phyloP scores from a whole-genome alignment of 768 basidiomycete genomes.

The Tulasnella sp. region DNA sequence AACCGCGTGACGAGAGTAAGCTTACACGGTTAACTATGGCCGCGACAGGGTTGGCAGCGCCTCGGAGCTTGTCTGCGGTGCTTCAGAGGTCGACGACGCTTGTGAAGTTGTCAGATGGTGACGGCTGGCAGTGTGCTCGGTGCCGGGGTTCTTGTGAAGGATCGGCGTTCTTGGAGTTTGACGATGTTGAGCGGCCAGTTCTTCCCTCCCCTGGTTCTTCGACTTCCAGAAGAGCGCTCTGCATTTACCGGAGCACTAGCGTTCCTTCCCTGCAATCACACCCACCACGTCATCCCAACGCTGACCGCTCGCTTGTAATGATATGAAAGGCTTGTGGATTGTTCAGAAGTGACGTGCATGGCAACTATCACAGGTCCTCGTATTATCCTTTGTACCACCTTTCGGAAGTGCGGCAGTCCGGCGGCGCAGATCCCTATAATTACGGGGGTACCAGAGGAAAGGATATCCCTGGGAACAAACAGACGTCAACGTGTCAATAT shows the following conservation, averaged over 20 bases:
- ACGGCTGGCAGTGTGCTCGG: background rate
- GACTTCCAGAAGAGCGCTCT: background rate
- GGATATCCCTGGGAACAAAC: background rate
- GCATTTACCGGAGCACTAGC: background rate
- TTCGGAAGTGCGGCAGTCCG: background rate
- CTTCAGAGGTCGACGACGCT: background rate
- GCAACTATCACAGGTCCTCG: background rate
- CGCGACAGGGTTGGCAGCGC: background rate
- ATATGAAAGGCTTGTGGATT: background rate
- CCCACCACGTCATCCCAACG: background rate
- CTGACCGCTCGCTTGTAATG: background rate
- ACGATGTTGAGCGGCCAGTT: background rate
- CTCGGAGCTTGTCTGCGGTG: background rate
- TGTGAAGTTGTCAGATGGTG: background rate
- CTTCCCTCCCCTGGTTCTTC: background rate
- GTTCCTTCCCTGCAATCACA: background rate
- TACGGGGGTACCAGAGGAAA: background rate
- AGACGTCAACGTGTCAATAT: background rate
- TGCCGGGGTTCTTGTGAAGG: constrained; percentile 9
- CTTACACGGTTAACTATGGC: background rate
- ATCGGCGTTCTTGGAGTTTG: background rate
- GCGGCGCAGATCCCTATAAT: background rate
- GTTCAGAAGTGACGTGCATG: background rate
- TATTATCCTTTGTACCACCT: background rate
- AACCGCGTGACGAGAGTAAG: background rate